A percentile compares a stretch with the other conserved stretches of the same genome.
Conservation (phyloP, 164 flowering plant genomes). For the Liquidambar formosana region DNA sequence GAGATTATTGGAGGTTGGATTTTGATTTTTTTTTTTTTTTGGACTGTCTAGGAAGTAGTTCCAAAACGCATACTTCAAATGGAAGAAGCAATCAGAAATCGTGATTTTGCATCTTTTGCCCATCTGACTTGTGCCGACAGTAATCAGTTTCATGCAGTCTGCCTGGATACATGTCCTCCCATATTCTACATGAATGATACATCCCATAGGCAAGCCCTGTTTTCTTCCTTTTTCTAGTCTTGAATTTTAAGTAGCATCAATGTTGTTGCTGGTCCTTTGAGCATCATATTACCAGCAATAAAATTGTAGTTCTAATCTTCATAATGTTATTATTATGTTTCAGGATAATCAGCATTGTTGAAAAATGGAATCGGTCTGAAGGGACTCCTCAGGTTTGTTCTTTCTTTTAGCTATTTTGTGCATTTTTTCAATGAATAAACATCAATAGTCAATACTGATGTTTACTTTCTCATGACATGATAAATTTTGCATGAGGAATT, state of each 20-base stretch:
- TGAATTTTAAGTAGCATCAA: not conserved
- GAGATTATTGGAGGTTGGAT: not conserved
- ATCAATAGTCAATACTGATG: not conserved
- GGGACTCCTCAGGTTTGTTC: constrained; percentile 81
- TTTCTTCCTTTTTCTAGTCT: not conserved
- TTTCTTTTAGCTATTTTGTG: not conserved
- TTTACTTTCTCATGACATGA: no score
- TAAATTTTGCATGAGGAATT: no score
- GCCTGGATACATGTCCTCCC: constrained; percentile 94
- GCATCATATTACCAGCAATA: not conserved
- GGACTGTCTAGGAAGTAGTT: constrained; percentile 70
- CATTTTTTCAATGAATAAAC: not conserved
- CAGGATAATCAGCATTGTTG: constrained; percentile 90
- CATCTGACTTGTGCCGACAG: constrained; percentile 85
- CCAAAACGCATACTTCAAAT: constrained; percentile 78
- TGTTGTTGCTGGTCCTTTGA: constrained; percentile 2
- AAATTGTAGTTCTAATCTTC: constrained; percentile 1
- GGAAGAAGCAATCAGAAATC: constrained; percentile 89
- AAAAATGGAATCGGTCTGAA: constrained; percentile 91
- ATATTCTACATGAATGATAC: constrained; percentile 98
- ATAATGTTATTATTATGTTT: constrained; percentile 21
- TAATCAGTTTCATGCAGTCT: constrained; percentile 98
- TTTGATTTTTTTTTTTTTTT: not conserved
- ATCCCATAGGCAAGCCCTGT: constrained; percentile 70
- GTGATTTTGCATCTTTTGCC: constrained; percentile 84